Conservation (phyloP, 495 filamentous ascomycete genomes). For the Ramalina intermedia region DNA sequence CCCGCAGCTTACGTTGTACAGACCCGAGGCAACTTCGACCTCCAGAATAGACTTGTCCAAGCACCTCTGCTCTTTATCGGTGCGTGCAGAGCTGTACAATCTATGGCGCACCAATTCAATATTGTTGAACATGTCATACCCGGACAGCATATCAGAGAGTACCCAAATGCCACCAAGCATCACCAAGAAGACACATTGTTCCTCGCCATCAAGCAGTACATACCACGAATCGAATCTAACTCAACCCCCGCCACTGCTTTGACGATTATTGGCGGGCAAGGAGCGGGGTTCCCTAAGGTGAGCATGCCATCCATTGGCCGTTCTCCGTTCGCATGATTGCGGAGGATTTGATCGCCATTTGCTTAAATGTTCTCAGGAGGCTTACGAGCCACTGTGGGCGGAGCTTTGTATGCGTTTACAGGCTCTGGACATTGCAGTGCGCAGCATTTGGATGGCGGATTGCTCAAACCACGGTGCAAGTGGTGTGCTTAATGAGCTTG, state of each 20-base stretch:
- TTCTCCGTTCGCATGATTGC: not conserved
- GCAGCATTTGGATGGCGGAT: conserved; percentile 63
- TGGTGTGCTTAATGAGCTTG: conserved; percentile 48
- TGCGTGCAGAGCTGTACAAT: too few species aligned
- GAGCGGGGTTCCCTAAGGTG: conserved; percentile 33
- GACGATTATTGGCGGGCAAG: conserved; percentile 53
- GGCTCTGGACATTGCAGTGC: conserved; percentile 35
- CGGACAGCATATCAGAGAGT: conserved; percentile 43
- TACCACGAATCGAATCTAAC: conserved; percentile 33
- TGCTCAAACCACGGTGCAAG: conserved; percentile 52
- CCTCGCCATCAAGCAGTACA: conserved; percentile 53
- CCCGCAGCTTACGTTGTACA: too few species aligned
- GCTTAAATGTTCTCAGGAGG: conserved; percentile 29
- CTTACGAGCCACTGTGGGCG: conserved; percentile 66
- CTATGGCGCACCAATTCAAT: conserved; percentile 8
- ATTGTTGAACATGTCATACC: conserved; percentile 32
- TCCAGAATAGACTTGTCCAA: too few species aligned
- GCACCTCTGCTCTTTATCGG: too few species aligned
- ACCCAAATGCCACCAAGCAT: conserved; percentile 24
- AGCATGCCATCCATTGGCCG: not conserved
- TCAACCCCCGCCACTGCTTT: conserved; percentile 39
- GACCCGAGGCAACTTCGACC: too few species aligned
- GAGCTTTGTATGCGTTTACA: conserved; percentile 37
- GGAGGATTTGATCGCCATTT: not conserved
- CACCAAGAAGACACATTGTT: conserved; percentile 32